These are phyloP conservation scores for Myxozyma mucilagina DNA, from an alignment of 805 yeast species.

Conservation along the genomic window DNA sequence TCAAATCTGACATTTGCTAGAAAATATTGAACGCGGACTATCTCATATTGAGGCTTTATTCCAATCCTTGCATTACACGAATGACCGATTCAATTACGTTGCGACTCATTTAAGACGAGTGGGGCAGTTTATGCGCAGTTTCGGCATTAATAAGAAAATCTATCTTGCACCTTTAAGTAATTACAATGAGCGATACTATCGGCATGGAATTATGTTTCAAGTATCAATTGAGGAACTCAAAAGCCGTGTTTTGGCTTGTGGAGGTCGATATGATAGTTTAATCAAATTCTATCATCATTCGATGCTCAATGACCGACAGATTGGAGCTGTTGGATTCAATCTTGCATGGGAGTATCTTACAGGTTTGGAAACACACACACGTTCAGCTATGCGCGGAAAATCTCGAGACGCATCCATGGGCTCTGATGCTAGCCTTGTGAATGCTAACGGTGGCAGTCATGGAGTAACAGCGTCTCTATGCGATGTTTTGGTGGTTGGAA, in stretches of 20 bases:
- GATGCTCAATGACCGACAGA: slow-evolving; percentile 40
- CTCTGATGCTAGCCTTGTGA: not conserved
- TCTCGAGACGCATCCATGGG: not conserved
- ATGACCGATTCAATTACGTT: slow-evolving; percentile 69
- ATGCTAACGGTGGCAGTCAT: not conserved
- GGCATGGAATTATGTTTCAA: slow-evolving; percentile 85
- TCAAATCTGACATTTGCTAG: not conserved
- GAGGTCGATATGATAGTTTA: slow-evolving; percentile 87
- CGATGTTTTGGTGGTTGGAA: slow-evolving; percentile 56
- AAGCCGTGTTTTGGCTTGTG: slow-evolving; percentile 68
- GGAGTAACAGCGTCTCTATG: slow-evolving; percentile 32
- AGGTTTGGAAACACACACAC: slow-evolving; percentile 42
- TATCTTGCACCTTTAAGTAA: slow-evolving; percentile 80
- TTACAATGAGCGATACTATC: slow-evolving; percentile 76
- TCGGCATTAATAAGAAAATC: slow-evolving; percentile 61
- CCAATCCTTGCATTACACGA: slow-evolving; percentile 44
- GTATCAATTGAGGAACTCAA: slow-evolving; percentile 66
- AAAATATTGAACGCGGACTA: slow-evolving; percentile 5
- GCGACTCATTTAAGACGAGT: slow-evolving; percentile 64
- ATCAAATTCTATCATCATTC: slow-evolving; percentile 66
- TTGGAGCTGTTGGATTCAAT: slow-evolving; percentile 82
- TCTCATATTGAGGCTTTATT: slow-evolving; percentile 45
- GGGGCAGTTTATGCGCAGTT: slow-evolving; percentile 50
- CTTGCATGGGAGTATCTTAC: slow-evolving; percentile 70
- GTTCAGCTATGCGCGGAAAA: not conserved